phyloP scores from a whole-genome alignment of 2,329 filamentous ascomycete species.

The Lasiodiplodia hormozganensis region DNA sequence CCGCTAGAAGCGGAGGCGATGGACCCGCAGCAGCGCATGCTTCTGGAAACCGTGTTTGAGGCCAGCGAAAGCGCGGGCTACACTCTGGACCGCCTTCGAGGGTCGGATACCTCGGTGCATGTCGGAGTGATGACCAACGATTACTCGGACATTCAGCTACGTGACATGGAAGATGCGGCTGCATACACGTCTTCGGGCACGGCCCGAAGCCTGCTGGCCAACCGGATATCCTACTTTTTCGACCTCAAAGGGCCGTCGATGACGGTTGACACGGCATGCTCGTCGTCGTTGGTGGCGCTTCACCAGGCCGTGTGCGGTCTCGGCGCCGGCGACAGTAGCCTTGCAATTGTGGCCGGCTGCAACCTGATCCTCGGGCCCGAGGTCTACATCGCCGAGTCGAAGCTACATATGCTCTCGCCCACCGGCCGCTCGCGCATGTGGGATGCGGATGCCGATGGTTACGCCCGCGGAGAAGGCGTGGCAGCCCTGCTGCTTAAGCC shows the following conservation, averaged over 20 bases:
- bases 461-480: slow-evolving; percentile 61
- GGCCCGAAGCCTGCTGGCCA: slow-evolving; percentile 42
- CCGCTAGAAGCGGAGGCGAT: slow-evolving; percentile 30
- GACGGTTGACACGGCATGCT: slow-evolving; percentile 50
- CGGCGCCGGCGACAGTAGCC: slow-evolving; percentile 26
- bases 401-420: slow-evolving; percentile 43
- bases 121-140: slow-evolving; percentile 23
- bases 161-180: neutral
- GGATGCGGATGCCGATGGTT: slow-evolving; percentile 55
- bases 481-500: slow-evolving; percentile 60
- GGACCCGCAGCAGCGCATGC: slow-evolving; percentile 32
- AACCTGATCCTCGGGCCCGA: slow-evolving; percentile 37
- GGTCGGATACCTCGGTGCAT: slow-evolving; percentile 27
- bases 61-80: slow-evolving; percentile 26
- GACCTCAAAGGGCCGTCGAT: slow-evolving; percentile 45
- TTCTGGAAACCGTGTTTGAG: slow-evolving; percentile 34
- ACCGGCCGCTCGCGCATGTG: slow-evolving; percentile 40
- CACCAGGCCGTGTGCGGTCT: slow-evolving; percentile 34
- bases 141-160: neutral
- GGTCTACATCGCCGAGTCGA: slow-evolving; percentile 37
- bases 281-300: slow-evolving; percentile 40
- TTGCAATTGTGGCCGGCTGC: slow-evolving; percentile 33
- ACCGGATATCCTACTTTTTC: slow-evolving; percentile 48
- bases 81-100: slow-evolving; percentile 15
- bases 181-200: slow-evolving; percentile 34